Evolutionary conservation across 1,284 basidiomycete species (phyloP), one percentile per base, ranked within the genome.

Genomic region (Trichosporon sp.): DNA sequence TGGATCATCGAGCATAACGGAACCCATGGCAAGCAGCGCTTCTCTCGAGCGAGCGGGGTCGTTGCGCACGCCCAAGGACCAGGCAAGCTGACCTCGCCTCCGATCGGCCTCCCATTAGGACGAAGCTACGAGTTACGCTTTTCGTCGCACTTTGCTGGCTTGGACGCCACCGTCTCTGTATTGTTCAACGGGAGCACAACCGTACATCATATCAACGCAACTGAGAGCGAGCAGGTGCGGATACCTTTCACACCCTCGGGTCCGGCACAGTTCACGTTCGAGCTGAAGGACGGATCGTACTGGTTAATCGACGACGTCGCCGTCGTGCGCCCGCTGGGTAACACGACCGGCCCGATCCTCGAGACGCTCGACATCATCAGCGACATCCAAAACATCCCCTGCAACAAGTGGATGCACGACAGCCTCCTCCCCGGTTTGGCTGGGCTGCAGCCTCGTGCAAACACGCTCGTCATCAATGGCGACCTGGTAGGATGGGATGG

Each of bases 361-460:
- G 68, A 69, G 37, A 48, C 43, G n/a, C 37, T 69, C 48, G 63
- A 69, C 68, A 54, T 69, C n/a, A 65, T 69, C 48, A 69, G 68
- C 48, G 68, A 69, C 38, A 56, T 69, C 63, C 68, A 69, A 19
- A 64, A 64, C 63, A 31, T 56, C 4, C 31, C 26, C 7, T 63
- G 59, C 59, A 63, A 63, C 59, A 16, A 19, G 19, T 51, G 61
- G 63, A 69, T 69, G 68, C 16, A 14, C 48, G 21, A 65, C 37
- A 54, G 43, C 19, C n/a, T 69, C 1, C 68, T 69, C 1, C 63
- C 63, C 7, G 68, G 68, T 1, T 35, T 69, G 6, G 35, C 32
- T 3, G 51, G 38, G 48, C 46, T 63, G 1, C 32, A 31, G n/a
- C 16, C 43, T 1, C 31, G 56, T 7, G 63, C 68, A 2, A 26